Evolutionary conservation across 2,329 filamentous ascomycete genomes (phyloP).

Genomic region (Exophiala sp.): DNA sequence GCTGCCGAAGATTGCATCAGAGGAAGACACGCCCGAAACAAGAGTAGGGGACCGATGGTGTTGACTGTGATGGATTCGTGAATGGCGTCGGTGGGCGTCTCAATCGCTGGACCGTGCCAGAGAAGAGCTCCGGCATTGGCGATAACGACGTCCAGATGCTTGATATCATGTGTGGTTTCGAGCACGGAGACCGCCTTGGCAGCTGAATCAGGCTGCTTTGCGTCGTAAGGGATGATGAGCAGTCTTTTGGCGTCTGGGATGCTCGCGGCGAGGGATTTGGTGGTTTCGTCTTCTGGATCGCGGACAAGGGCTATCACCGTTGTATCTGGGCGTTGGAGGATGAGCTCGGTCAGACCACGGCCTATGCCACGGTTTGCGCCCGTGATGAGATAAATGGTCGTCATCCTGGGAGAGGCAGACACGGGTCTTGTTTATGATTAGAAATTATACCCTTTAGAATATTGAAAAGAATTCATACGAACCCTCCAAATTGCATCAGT

Average conservation of each 20-base stretch:
- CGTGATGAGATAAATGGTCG: constrained; percentile 32
- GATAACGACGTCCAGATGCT: constrained; percentile 49
- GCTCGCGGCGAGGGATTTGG: constrained; percentile 12
- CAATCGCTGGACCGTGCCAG: constrained; percentile 57
- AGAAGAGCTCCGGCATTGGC: constrained; percentile 51
- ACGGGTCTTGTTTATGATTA: not conserved
- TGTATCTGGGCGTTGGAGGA: constrained; percentile 27
- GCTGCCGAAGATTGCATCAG: constrained; percentile 17
- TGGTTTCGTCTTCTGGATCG: constrained; percentile 25
- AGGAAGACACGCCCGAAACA: constrained; percentile 28
- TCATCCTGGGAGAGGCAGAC: not conserved
- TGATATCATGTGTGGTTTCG: constrained; percentile 34
- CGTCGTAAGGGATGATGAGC: constrained; percentile 29
- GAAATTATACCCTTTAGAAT: too few relatives aligned
- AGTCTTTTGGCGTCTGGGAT: constrained; percentile 4
- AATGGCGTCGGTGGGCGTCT: constrained; percentile 23
- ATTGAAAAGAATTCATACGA: too few relatives aligned
- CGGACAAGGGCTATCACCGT: constrained; percentile 26
- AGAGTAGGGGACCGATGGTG: constrained; percentile 36
- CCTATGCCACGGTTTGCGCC: constrained; percentile 37
- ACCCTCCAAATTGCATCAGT: too few relatives aligned
- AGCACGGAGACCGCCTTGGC: constrained; percentile 35
- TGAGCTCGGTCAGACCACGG: constrained; percentile 29
- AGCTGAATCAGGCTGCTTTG: constrained; percentile 24
- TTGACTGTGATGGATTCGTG: constrained; percentile 27